phyloP scores from a whole-genome alignment of 2,329 filamentous ascomycete species.

The Arthrobotrys conoides region DNA sequence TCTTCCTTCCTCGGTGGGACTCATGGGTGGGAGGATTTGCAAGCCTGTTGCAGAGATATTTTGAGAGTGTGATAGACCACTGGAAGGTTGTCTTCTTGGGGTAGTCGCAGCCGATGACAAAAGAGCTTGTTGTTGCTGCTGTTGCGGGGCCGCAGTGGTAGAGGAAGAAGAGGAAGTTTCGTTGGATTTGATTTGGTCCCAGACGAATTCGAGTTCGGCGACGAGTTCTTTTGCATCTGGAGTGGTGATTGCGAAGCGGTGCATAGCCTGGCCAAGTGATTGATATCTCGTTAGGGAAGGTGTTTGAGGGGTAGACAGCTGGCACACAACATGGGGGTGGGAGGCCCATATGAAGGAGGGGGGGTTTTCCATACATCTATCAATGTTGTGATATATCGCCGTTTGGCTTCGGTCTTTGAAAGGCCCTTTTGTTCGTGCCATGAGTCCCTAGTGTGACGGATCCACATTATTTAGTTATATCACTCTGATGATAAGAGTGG shows the following conservation, averaged over 20 bases:
- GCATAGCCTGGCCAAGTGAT: conserved; percentile 77
- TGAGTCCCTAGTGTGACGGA: conserved; percentile 76
- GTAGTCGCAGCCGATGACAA: conserved; percentile 51
- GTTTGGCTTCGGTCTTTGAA: conserved; percentile 91
- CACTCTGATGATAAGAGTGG: conserved; percentile 10
- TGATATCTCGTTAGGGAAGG: conserved; percentile 21
- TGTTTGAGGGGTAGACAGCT: conserved; percentile 12
- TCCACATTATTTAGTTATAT: conserved; percentile 41
- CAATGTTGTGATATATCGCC: conserved; percentile 90
- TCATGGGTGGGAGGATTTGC: conserved; percentile 55
- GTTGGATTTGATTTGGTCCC: conserved; percentile 96
- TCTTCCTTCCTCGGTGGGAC: conserved; percentile 52
- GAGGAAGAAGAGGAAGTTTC: conserved; percentile 75
- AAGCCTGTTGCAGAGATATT: conserved; percentile 44
- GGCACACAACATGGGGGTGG: conserved; percentile 4
- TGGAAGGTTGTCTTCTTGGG: conserved; percentile 14
- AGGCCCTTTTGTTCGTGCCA: conserved; percentile 91
- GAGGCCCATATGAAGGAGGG: not conserved
- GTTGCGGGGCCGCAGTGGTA: conserved; percentile 61
- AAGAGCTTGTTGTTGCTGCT: conserved; percentile 59
- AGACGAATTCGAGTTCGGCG: conserved; percentile 96
- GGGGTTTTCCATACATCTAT: conserved; percentile 73
- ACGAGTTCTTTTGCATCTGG: conserved; percentile 88
- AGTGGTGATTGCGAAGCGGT: conserved; percentile 88
- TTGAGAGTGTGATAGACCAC: conserved; percentile 46